Evolutionary conservation across 2,329 filamentous ascomycete genomes (phyloP).

Genomic region (Alternaria panax): DNA sequence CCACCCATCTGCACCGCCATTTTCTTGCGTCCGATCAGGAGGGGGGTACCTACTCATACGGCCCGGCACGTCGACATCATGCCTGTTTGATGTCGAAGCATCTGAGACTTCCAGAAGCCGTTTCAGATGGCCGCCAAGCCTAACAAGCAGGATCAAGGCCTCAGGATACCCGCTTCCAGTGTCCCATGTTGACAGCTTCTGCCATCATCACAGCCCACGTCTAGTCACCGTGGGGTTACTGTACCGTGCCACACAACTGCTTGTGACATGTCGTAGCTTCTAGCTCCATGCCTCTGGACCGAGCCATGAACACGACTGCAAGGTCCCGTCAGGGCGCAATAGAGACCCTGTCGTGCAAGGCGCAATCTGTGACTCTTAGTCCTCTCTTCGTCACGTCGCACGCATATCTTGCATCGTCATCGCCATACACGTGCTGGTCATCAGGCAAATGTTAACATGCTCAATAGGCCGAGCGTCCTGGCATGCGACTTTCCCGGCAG

Average conservation of each 20-base stretch:
- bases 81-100: constrained; percentile 23
- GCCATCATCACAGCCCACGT: background rate
- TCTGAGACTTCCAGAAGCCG: constrained; percentile 33
- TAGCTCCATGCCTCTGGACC: constrained; percentile 6
- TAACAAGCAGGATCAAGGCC: background rate
- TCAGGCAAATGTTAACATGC: background rate
- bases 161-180: background rate
- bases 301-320: constrained; percentile 13
- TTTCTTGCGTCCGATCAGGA: background rate
- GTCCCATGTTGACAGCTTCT: background rate
- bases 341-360: constrained; percentile 7
- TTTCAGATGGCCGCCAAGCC: constrained; percentile 26
- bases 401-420: background rate
- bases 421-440: background rate
- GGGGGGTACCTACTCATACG: background rate
- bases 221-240: background rate
- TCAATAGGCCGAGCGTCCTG: background rate
- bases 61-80: constrained; percentile 7
- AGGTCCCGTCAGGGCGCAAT: constrained; percentile 15
- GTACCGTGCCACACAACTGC: background rate
- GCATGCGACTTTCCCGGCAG: background rate
- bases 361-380: background rate
- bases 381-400: background rate
- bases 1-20: background rate
- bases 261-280: constrained; percentile 12